phyloP scores from a whole-genome alignment of 192 early-diverging fungal genomes.

The Coemansia sp. region DNA sequence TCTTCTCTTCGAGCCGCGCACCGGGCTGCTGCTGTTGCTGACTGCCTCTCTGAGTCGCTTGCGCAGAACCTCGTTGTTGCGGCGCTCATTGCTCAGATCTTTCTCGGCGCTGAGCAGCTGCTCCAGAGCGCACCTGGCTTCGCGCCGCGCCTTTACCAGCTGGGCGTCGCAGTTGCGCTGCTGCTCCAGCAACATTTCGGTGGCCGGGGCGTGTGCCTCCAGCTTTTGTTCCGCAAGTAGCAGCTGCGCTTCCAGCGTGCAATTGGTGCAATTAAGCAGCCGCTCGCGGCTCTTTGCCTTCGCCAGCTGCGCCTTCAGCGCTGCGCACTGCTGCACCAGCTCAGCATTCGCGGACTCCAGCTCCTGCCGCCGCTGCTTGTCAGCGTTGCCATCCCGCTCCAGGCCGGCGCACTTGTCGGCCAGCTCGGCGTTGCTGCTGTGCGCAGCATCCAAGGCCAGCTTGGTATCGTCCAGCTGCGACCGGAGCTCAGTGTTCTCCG shows the following conservation, averaged over 20 bases:
- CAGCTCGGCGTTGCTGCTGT: background rate
- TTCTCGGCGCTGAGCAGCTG: background rate
- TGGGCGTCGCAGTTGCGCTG: background rate
- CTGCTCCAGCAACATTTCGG: slow-evolving; percentile 1
- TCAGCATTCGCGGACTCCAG: background rate
- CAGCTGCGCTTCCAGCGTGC: slow-evolving; percentile 23
- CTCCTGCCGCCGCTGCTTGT: slow-evolving; percentile 1
- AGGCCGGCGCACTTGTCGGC: slow-evolving; percentile 6
- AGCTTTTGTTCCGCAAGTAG: slow-evolving; percentile 7
- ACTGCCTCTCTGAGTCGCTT: background rate
- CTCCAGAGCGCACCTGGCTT: background rate
- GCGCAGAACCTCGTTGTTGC: background rate
- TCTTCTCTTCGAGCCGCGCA: background rate
- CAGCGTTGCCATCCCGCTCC: background rate
- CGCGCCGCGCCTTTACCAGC: background rate
- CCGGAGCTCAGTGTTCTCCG: too few relatives aligned
- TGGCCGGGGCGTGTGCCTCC: slow-evolving; percentile 19
- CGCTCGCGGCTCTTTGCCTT: slow-evolving; percentile 15
- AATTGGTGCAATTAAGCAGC: slow-evolving; percentile 11
- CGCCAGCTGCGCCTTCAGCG: background rate
- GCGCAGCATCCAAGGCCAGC: too few relatives aligned
- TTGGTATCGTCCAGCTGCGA: too few relatives aligned
- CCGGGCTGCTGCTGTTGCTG: background rate
- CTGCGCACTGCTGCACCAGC: background rate
- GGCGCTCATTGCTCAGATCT: background rate